A percentile compares a stretch with the other conserved stretches of the same genome.
These are phyloP conservation scores for Dactylellina parvicollis DNA, from an alignment of 2,329 filamentous ascomycete species.

Conservation along the genomic window DNA sequence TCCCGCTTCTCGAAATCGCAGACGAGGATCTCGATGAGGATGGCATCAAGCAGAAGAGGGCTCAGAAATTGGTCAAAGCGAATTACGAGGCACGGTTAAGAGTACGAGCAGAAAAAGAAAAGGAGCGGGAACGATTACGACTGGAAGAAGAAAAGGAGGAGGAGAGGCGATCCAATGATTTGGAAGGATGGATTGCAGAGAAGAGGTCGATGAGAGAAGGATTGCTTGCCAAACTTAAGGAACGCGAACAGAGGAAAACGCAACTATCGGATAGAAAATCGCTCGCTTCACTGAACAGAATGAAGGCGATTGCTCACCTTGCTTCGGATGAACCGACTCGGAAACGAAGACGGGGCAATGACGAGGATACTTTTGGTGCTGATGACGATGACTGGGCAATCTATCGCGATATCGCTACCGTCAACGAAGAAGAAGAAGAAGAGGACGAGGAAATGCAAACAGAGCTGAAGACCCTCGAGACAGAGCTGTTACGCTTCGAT, in stretches of 20 bases:
- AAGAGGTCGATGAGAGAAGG: conserved; percentile 75
- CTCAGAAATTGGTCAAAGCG: conserved; percentile 90
- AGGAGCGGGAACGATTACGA: conserved; percentile 82
- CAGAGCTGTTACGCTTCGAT: conserved; percentile 85
- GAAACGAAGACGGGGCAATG: conserved; percentile 75
- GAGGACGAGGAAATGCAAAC: conserved; percentile 87
- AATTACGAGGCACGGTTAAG: conserved; percentile 91
- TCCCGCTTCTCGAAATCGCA: conserved; percentile 85
- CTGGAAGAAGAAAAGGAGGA: conserved; percentile 86
- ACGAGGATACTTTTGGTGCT: conserved; percentile 95
- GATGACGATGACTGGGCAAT: conserved; percentile 99
- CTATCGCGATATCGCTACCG: conserved; percentile 84
- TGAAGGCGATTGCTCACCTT: conserved; percentile 97
- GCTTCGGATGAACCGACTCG: conserved; percentile 82
- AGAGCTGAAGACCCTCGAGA: conserved; percentile 79
- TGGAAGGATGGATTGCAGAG: conserved; percentile 87
- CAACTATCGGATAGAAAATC: conserved; percentile 97
- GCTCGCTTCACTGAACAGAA: conserved; percentile 92
- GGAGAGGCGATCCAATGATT: conserved; percentile 82
- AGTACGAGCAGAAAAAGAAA: conserved; percentile 96
- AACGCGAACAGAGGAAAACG: conserved; percentile 89
- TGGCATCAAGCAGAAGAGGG: conserved; percentile 87
- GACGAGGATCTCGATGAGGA: conserved; percentile 95
- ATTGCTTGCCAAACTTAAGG: conserved; percentile 85
- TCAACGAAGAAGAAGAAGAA: conserved; percentile 81